Percentiles rank a stretch among this genome's conserved stretches.
These are phyloP conservation scores for Biscogniauxia marginata DNA, from an alignment of 2,329 filamentous ascomycete genomes.

Conservation along the genomic window DNA sequence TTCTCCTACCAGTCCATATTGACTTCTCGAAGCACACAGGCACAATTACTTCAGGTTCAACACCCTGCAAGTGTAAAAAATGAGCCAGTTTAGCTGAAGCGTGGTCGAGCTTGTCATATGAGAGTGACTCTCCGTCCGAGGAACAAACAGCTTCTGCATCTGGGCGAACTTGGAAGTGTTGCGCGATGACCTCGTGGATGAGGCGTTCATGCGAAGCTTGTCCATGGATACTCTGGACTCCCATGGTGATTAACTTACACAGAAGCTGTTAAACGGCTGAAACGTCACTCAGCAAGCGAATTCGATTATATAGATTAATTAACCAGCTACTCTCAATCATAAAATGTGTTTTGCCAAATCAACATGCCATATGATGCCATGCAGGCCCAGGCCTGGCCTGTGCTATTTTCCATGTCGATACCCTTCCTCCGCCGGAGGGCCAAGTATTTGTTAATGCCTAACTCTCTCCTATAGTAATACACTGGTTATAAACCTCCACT, in stretches of 20 bases:
- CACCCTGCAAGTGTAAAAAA: background rate
- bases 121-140: slow-evolving; percentile 14
- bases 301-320: background rate
- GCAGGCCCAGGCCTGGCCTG: background rate
- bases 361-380: background rate
- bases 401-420: background rate
- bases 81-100: slow-evolving; percentile 13
- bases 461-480: background rate
- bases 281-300: background rate
- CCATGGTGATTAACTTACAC: background rate
- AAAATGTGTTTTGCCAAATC: background rate
- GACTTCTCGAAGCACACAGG: slow-evolving; percentile 17
- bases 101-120: slow-evolving; percentile 20
- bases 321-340: background rate
- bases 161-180: background rate
- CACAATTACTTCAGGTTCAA: slow-evolving; percentile 6
- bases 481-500: background rate
- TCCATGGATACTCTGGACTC: background rate
- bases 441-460: background rate
- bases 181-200: background rate
- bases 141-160: slow-evolving; percentile 2
- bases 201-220: background rate
- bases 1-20: slow-evolving; percentile 5
- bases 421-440: background rate
- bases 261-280: background rate